phyloP scores from a whole-genome alignment of 139 green algal genomes.

The Tetradesmus obliquus region DNA sequence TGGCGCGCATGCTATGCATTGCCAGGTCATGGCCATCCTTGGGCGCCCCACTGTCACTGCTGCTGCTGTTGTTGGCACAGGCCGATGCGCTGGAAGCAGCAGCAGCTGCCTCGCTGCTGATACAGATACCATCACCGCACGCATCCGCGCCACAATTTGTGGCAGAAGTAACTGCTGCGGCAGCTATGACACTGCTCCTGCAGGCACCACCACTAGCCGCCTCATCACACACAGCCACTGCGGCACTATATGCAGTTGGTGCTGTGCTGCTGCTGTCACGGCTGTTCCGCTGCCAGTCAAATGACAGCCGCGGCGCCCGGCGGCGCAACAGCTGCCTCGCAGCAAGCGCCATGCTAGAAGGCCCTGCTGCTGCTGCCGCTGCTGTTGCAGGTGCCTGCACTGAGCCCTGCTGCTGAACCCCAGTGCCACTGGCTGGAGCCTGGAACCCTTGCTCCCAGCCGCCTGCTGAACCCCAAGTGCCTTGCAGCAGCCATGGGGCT shows the following conservation, averaged over 20 bases:
- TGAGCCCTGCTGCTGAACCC: neutral
- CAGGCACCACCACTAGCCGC: neutral
- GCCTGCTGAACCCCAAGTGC: neutral
- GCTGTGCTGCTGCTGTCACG: neutral
- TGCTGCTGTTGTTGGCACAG: neutral
- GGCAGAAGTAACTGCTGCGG: neutral
- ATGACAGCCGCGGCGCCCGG: neutral
- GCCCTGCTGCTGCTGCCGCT: conserved; percentile 65
- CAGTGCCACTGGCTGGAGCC: neutral
- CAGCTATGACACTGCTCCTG: neutral
- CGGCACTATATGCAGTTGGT: neutral
- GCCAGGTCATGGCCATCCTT: neutral
- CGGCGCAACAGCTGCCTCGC: conserved; percentile 75
- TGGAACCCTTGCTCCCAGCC: neutral
- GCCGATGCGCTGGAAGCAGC: neutral
- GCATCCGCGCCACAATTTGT: neutral
- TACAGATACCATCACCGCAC: neutral
- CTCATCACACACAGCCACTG: neutral
- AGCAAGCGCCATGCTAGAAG: conserved; percentile 17
- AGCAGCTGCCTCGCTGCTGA: neutral
- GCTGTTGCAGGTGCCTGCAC: conserved; percentile 81
- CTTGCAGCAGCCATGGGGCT: conserved; percentile 25
- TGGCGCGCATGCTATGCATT: neutral
- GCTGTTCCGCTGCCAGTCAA: neutral
- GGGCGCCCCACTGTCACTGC: neutral